phyloP scores from a whole-genome alignment of 2,329 filamentous ascomycete species.

The Teratosphaeria gauchensis region DNA sequence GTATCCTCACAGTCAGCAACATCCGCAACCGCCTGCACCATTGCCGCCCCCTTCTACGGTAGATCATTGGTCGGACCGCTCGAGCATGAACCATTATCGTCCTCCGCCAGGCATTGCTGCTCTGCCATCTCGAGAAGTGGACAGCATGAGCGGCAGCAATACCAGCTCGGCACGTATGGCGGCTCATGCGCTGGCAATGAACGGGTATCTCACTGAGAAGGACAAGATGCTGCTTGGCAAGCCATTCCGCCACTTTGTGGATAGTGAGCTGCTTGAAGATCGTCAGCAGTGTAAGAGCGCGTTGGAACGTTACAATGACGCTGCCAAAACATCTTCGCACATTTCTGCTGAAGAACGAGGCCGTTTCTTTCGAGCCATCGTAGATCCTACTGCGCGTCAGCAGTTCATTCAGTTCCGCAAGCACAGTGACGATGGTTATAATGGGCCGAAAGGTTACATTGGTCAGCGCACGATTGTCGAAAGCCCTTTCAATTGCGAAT shows the following conservation, averaged over 20 bases:
- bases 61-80: conserved; percentile 6
- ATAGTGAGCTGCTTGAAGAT: conserved; percentile 65
- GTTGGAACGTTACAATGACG: conserved; percentile 76
- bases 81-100: background rate
- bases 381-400: conserved; percentile 49
- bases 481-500: conserved; percentile 83
- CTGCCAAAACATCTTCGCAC: conserved; percentile 37
- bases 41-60: conserved; percentile 7
- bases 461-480: conserved; percentile 73
- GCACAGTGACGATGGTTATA: conserved; percentile 1
- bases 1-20: background rate
- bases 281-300: conserved; percentile 75
- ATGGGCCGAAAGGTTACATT: conserved; percentile 45
- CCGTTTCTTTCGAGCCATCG: conserved; percentile 61
- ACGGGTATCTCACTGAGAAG: conserved; percentile 50
- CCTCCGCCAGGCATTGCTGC: conserved; percentile 1
- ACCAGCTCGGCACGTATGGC: conserved; percentile 40
- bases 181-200: conserved; percentile 22
- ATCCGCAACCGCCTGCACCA: conserved; percentile 4
- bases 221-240: conserved; percentile 80
- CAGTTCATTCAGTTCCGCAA: conserved; percentile 26
- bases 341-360: conserved; percentile 55
- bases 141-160: conserved; percentile 17
- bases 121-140: conserved; percentile 11
- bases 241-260: conserved; percentile 68